phyloP scores from a whole-genome alignment of 768 basidiomycete species.

The Nevesoporus exiguus region DNA sequence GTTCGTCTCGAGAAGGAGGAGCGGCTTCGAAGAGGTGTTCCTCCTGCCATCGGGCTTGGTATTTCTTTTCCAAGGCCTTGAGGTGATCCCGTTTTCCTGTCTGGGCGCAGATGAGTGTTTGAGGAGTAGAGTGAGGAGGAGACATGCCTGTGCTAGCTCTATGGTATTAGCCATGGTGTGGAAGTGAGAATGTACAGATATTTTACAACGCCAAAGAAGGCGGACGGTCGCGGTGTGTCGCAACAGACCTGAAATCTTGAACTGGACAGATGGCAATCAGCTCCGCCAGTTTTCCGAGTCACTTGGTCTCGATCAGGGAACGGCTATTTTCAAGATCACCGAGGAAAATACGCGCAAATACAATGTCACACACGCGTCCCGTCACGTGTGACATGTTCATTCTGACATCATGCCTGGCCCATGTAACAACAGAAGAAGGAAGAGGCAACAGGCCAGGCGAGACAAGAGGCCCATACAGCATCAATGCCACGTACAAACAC shows the following conservation, averaged over 20 bases:
- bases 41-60: conserved; percentile 77
- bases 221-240: conserved; percentile 20
- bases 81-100: conserved; percentile 92
- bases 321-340: conserved; percentile 10
- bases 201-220: conserved; percentile 33
- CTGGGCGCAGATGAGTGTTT: conserved; percentile 38
- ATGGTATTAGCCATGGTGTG: conserved; percentile 57
- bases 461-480: neutral
- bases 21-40: conserved; percentile 81
- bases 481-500: neutral
- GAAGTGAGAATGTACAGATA: conserved; percentile 20
- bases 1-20: conserved; percentile 68
- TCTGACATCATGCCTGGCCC: conserved; percentile 55
- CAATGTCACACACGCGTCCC: conserved; percentile 31
- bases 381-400: conserved; percentile 30
- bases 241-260: conserved; percentile 27
- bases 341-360: conserved; percentile 17
- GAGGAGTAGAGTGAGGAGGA: neutral
- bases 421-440: conserved; percentile 45
- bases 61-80: conserved; percentile 76
- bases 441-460: conserved; percentile 14
- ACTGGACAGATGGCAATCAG: conserved; percentile 25
- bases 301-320: conserved; percentile 11
- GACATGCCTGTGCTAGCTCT: conserved; percentile 56
- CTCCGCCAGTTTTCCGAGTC: conserved; percentile 18